Evolutionary conservation across 768 basidiomycete genomes (phyloP), one percentile per base, ranked within the genome.

Genomic region (Amanita pseudoporphyria): DNA sequence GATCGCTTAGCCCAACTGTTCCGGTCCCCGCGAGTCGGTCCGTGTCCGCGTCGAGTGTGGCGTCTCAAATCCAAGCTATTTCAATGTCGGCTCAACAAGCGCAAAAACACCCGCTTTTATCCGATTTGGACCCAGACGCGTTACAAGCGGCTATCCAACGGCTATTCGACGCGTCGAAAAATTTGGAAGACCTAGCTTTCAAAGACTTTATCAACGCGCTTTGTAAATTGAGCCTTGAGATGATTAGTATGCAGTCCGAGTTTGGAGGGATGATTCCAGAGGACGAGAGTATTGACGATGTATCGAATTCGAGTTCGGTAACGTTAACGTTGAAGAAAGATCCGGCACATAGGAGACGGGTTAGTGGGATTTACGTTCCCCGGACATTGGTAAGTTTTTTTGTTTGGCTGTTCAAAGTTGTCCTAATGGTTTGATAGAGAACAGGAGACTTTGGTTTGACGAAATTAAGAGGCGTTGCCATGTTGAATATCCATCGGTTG

Each of bases 381-480:
- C 78, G 81, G 43, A 84, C 84, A 2, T 66, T 87, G 68, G 87
- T 89, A 54, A 58, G 85, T 69, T 28, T 39, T 19, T 18, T 18
- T 37, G 18, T 16, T 36, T 36, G 47, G 0, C 26, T 28, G 7
- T 38, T 42, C 30, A 18, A 53, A 47, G 30, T 40, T 14, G 1
- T 24, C 26, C n/a, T 55, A 42, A 19, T 52, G n/a, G n/a, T 21
- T 14, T 22, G 22, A 16, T 51, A 92, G 87, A 77, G 87, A n/a
- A 77, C 86, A 0, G 89, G 88, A 0, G 95, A 99, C 54, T 98
- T 96, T 68, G 89, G 91, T n/a, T 83, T 97, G 50, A 78, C 78
- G 52, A 90, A 89, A 60, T 69, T 97, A 19, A 87, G 91, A 7
- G 77, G 79, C 1, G 83, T 95, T 9, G 76, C 84, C 0, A 71